Base-by-base conservation (phyloP, 805 yeast genomes). In the Clavispora asparagi region DNA sequence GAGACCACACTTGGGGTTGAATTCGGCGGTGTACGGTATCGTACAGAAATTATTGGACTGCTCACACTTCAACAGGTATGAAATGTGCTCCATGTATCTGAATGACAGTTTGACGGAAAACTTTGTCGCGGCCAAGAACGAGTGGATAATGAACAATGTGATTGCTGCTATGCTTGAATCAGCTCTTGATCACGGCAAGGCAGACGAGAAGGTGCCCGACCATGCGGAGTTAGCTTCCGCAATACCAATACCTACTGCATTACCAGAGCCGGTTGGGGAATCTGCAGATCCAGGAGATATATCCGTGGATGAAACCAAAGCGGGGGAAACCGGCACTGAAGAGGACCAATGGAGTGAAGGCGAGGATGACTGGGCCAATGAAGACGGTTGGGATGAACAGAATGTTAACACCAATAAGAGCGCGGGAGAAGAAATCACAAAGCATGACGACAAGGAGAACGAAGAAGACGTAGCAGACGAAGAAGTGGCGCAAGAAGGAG, bases 51-150 rank as follows among this genome's bases (percentile, higher is more conserved):
- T 54, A n/a, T 41, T 52, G 37, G 31, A 38, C 2, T 52, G 53
- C 10, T 7, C 36, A 7, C 30, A 27, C 13, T 48, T 50, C 38
- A 41, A 45, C 12, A 44, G 47, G 7, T 39, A 40, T 31, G 52
- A 54, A 28, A 31, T 54, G 12, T 48, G 59, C 23, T 53, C 51
- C 11, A 55, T 67, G 11, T 64, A 63, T 41, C 48, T 58, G 46
- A 56, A 60, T 35, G 47, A 43, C 1, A 43, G 49, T 17, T 51
- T 57, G 13, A 51, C 37, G 16, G 39, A 43, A 0, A 36, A 48
- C 1, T 70, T 68, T 43, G 45, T 48, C 3, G 42, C 47, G n/a
- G 42, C 45, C n/a, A 71, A 71, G 50, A 65, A 65, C 44, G 43
- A 54, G 5, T 70, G 73, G 74, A 49, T 68, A 11, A 29, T 11